Evolutionary conservation across 164 flowering plant species (phyloP).

Genomic region (Magnolia kwangsiensis): DNA sequence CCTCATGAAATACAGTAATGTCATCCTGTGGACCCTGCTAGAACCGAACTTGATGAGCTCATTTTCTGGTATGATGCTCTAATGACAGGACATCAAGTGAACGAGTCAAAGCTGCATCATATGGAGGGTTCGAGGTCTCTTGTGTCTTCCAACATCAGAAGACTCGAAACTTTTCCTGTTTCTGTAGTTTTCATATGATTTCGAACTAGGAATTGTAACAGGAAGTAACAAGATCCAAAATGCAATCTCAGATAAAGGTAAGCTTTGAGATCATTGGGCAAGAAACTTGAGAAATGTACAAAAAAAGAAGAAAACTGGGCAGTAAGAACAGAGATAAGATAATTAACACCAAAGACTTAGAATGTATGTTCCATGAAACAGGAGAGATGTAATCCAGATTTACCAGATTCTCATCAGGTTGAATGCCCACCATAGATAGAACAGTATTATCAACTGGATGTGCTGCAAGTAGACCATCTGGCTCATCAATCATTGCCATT

Average conservation of each 20-base stretch:
- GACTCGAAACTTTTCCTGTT: neutral
- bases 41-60: neutral
- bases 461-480: slow-evolving; percentile 14
- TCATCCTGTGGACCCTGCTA: neutral
- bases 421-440: slow-evolving; percentile 11
- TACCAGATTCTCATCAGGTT: slow-evolving; percentile 23
- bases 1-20: neutral
- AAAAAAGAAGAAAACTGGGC: neutral
- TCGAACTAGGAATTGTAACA: neutral
- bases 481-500: slow-evolving; percentile 7
- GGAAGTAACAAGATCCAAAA: neutral
- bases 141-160: neutral
- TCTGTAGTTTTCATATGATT: neutral
- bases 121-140: no score
- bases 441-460: slow-evolving; percentile 15
- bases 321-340: neutral
- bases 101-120: neutral
- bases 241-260: neutral
- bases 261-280: no score
- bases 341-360: neutral
- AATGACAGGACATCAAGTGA: neutral
- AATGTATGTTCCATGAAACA: neutral
- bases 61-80: neutral
- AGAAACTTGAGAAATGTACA: neutral
- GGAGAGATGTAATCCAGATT: neutral